Evolutionary conservation across 2,329 filamentous ascomycete genomes (phyloP).

Genomic region (Aspergillus terreus): DNA sequence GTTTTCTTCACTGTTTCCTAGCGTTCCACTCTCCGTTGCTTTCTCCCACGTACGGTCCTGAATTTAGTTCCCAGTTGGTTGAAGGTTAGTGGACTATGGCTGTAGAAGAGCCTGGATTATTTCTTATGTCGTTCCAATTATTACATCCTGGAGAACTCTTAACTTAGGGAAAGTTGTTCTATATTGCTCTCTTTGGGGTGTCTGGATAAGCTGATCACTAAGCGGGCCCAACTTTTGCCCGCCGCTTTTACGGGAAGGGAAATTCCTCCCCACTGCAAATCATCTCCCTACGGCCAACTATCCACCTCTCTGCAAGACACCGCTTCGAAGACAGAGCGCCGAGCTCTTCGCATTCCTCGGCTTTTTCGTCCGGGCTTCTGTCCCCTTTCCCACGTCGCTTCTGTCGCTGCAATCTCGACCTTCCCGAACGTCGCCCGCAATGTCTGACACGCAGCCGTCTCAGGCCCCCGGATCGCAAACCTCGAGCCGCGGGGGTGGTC

Average conservation of each 20-base stretch:
- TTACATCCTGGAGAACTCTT: too few relatives aligned
- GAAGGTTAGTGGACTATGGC: background rate
- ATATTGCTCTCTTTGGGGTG: background rate
- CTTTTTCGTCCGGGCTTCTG: constrained; percentile 1
- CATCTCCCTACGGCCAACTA: background rate
- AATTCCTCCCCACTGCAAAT: background rate
- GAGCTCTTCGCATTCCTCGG: constrained; percentile 7
- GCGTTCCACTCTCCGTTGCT: too few relatives aligned
- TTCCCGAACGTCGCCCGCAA: constrained; percentile 12
- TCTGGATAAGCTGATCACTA: constrained; percentile 16
- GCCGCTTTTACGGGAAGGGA: constrained; percentile 6
- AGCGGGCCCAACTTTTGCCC: constrained; percentile 20
- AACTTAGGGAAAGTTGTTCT: background rate
- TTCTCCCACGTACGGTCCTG: too few relatives aligned
- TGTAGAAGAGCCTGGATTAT: background rate
- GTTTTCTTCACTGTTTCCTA: background rate
- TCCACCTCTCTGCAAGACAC: background rate
- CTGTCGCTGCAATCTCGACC: constrained; percentile 4
- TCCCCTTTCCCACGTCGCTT: background rate
- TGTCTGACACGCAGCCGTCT: constrained; percentile 29
- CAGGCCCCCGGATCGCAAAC: constrained; percentile 26
- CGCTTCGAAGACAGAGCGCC: constrained; percentile 3
- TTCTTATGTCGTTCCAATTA: too few relatives aligned
- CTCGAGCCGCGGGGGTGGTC: constrained; percentile 37
- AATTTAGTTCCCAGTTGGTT: too few relatives aligned